Evolutionary conservation across 2,329 filamentous ascomycete species (phyloP), one percentile per base, ranked within the genome.

Genomic region (Trichothecium roseum): DNA sequence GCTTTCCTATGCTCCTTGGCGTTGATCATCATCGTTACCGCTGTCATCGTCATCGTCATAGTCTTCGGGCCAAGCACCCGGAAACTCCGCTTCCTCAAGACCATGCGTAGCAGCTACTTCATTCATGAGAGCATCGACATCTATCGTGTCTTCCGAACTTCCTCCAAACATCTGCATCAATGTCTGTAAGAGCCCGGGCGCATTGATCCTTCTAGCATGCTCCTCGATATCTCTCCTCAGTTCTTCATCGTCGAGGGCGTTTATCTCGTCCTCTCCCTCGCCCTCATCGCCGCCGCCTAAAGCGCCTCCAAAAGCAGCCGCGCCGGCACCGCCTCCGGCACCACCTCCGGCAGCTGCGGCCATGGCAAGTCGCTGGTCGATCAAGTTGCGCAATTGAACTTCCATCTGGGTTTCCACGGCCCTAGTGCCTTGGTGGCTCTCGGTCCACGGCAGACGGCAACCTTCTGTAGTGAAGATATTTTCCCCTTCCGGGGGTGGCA

Each of bases 401-500:
- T 52, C 39, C n/a, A 50, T 39, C 8, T 50, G 27, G 20, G 30
- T 15, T 17, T 38, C 37, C 33, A 39, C 16, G 2, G 33, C 37
- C 5, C 34, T 13, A 8, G 30, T 13, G n/a, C 37, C 30, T 14
- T 48, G 42, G 15, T 41, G 44, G 14, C 38, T 39, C 9, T 51
- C 44, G 6, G 46, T 29, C 66, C 66, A 73, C 1, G 66, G 68
- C 28, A 61, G 18, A 15, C 30, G 35, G 20, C 37, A 42, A 18
- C 55, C 55, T 8, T 57, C 47, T 39, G 59, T 52, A 0, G 63
- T 65, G 42, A 74, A 73, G 8, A 69, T 53, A 42, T 77, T 76
- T 8, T 68, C 59, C 13, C 60, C 57, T 27, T 73, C 60, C 1
- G 69, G 56, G 2, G 87, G 88, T 15, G 87, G 85, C 12, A 94